phyloP scores from a whole-genome alignment of 768 basidiomycete species.

The Tephrocybe sp. region DNA sequence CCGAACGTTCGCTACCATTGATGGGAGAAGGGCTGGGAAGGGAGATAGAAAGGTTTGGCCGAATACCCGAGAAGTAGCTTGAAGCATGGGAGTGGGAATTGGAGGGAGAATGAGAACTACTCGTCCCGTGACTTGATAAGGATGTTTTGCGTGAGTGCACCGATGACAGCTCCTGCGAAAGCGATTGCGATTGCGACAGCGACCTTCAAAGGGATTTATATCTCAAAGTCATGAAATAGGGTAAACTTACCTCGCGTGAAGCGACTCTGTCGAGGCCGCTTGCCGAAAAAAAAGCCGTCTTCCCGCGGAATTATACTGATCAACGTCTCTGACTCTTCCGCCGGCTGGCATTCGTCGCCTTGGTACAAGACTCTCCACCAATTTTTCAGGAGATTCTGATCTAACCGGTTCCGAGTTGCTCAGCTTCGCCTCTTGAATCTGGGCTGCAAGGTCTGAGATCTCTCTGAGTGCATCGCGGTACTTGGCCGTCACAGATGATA shows the following conservation, averaged over 20 bases:
- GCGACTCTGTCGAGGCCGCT: slow-evolving; percentile 83
- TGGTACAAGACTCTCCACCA: slow-evolving; percentile 33
- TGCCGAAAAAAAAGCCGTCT: slow-evolving; percentile 84
- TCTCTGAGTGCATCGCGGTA: slow-evolving; percentile 88
- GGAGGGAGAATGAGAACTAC: slow-evolving; percentile 60
- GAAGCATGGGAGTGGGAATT: slow-evolving; percentile 46
- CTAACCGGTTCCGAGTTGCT: slow-evolving; percentile 38
- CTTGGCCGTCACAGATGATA: slow-evolving; percentile 74
- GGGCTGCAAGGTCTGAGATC: slow-evolving; percentile 90
- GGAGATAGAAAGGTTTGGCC: slow-evolving; percentile 61
- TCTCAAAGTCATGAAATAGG: slow-evolving; percentile 11
- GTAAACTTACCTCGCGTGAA: slow-evolving; percentile 72
- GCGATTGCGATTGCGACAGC: slow-evolving; percentile 91
- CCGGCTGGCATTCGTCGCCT: slow-evolving; percentile 56
- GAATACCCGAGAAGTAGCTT: slow-evolving; percentile 23
- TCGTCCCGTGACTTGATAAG: slow-evolving; percentile 71
- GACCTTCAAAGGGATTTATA: slow-evolving; percentile 48
- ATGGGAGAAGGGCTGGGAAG: slow-evolving; percentile 37
- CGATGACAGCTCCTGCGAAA: slow-evolving; percentile 95
- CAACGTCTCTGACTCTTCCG: slow-evolving; percentile 46
- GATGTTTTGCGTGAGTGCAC: slow-evolving; percentile 83
- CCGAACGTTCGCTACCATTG: slow-evolving; percentile 63
- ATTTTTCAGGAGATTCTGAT: slow-evolving; percentile 45
- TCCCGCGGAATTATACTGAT: slow-evolving; percentile 47
- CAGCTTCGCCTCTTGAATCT: slow-evolving; percentile 84